A percentile compares a stretch with the other conserved stretches of the same genome.
phyloP scores from a whole-genome alignment of 1,139 yeast species.

The Pichia sp. region DNA sequence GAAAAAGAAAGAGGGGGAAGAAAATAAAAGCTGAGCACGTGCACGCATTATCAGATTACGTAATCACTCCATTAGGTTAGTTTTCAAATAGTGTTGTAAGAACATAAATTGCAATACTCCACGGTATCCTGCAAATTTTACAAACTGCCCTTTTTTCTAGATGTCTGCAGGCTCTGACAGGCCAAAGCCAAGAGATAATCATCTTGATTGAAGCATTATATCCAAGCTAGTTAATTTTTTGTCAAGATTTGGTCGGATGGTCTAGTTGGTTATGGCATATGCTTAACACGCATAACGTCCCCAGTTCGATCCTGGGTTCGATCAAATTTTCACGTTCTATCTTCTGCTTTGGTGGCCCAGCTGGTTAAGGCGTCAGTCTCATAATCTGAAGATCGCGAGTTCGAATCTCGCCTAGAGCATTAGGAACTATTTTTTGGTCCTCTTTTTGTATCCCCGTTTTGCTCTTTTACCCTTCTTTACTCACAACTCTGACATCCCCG shows the following conservation, averaged over 20 bases:
- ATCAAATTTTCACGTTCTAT: constrained; percentile 41
- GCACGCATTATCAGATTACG: not conserved
- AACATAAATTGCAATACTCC: no score
- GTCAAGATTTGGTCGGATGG: constrained; percentile 50
- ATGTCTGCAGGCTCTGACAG: no score
- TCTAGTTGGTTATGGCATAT: constrained; percentile 99
- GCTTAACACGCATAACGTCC: constrained; percentile 99
- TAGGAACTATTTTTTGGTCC: constrained; percentile 2
- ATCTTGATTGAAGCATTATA: no score
- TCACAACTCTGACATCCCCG: not conserved
- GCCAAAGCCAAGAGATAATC: no score
- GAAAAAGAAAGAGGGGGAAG: not conserved
- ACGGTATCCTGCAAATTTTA: no score
- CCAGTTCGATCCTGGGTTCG: constrained; percentile 99
- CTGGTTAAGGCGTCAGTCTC: constrained; percentile 28
- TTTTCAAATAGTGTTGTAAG: no score
- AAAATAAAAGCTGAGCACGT: not conserved
- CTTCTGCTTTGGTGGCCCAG: constrained; percentile 26
- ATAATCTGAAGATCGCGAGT: constrained; percentile 28
- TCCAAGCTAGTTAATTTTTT: no score
- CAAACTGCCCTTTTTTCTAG: no score
- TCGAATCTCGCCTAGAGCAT: constrained; percentile 28
- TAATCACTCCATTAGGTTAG: no score
- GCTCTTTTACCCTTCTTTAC: not conserved
- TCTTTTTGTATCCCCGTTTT: constrained; percentile 1